These are phyloP conservation scores for Rhododendron williamsianum DNA, from an alignment of 148 eudicot genomes.

Conservation along the genomic window DNA sequence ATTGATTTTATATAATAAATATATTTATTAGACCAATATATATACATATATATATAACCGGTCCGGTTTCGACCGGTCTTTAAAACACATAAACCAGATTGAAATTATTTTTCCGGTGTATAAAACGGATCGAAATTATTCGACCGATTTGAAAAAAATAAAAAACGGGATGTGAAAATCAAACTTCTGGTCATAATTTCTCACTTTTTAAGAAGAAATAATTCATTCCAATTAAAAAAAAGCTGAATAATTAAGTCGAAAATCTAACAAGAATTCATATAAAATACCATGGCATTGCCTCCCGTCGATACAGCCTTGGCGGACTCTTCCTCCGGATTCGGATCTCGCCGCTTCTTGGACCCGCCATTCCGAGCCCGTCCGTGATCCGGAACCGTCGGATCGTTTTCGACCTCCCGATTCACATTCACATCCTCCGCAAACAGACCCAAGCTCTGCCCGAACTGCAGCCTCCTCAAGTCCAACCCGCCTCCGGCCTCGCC, in stretches of 20 bases:
- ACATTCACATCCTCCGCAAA: conserved; percentile 8
- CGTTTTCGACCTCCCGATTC: conserved; percentile 1
- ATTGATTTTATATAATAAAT: too few relatives aligned
- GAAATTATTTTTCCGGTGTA: too few relatives aligned
- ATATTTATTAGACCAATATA: too few relatives aligned
- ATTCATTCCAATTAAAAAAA: not conserved
- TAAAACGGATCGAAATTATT: too few relatives aligned
- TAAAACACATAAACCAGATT: too few relatives aligned
- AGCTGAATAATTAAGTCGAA: not conserved
- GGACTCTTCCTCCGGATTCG: not conserved
- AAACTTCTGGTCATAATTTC: not conserved
- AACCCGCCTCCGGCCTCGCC: conserved; percentile 1
- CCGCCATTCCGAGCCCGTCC: not conserved
- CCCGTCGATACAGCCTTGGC: conserved; percentile 4
- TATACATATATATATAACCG: too few relatives aligned
- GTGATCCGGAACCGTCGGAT: conserved; percentile 12
- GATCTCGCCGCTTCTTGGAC: conserved; percentile 9
- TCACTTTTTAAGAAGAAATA: not conserved
- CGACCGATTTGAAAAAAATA: too few relatives aligned
- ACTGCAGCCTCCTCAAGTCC: conserved; percentile 14
- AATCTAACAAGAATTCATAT: not conserved
- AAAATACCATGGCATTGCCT: conserved; percentile 10
- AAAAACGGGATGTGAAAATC: not conserved
- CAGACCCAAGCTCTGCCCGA: conserved; percentile 7
- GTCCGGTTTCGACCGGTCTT: too few relatives aligned